phyloP scores from a whole-genome alignment of 495 filamentous ascomycete genomes.

The Beverwykella pulmonaria region DNA sequence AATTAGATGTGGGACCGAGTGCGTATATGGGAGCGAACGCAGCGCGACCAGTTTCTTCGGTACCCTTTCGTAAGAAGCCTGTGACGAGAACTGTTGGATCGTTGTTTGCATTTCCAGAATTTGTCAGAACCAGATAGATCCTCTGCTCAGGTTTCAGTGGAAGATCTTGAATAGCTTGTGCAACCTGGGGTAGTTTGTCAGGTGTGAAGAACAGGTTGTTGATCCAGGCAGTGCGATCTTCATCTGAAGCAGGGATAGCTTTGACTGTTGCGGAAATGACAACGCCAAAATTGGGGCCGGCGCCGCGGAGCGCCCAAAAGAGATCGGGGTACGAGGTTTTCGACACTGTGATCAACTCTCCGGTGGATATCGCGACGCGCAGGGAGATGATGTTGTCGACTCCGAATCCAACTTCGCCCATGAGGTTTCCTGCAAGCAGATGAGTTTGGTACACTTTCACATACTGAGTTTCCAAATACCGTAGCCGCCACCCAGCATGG shows the following conservation, averaged over 20 bases:
- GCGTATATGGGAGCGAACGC: constrained; percentile 41
- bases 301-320: constrained; percentile 47
- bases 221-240: constrained; percentile 8
- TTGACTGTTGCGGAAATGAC: constrained; percentile 33
- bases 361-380: constrained; percentile 55
- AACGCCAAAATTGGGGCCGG: constrained; percentile 47
- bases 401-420: constrained; percentile 53
- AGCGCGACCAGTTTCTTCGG: neutral
- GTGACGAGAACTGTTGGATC: constrained; percentile 2
- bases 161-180: constrained; percentile 20
- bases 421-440: no score
- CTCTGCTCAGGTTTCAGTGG: constrained; percentile 14
- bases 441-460: no score
- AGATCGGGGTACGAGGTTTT: constrained; percentile 41
- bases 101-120: constrained; percentile 9
- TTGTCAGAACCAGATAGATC: constrained; percentile 9
- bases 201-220: constrained; percentile 6
- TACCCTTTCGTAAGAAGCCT: constrained; percentile 2
- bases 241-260: constrained; percentile 3
- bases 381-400: constrained; percentile 56
- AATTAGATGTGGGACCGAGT: constrained; percentile 40
- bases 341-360: constrained; percentile 48
- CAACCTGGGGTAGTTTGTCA: constrained; percentile 6
- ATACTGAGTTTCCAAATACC: no score
- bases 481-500: constrained; percentile 61